Conservation (phyloP, 2,329 filamentous ascomycete species). For the Aspergillus sclerotialis region DNA sequence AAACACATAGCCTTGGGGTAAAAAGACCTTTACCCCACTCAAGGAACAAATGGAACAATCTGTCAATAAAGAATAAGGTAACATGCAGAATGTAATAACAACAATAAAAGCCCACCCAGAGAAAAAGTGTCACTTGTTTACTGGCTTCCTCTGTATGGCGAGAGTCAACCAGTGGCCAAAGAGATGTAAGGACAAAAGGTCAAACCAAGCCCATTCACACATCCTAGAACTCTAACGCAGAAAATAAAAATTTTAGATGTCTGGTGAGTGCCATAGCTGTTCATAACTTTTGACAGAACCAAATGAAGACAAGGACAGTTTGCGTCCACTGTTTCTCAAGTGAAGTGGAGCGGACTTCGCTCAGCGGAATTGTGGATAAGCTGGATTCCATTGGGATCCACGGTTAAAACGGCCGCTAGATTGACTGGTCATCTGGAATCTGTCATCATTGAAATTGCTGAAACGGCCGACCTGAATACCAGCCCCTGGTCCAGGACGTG, state of each 20-base stretch:
- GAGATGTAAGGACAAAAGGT: neutral
- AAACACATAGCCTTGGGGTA: slow-evolving; percentile 9
- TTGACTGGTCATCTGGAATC: slow-evolving; percentile 32
- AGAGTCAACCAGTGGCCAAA: neutral
- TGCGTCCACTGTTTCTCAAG: neutral
- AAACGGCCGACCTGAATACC: slow-evolving; percentile 58
- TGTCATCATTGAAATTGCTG: slow-evolving; percentile 45
- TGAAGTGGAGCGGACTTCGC: neutral
- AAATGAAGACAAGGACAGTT: neutral
- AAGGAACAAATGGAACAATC: neutral
- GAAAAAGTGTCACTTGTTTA: neutral
- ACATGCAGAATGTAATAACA: slow-evolving; percentile 1
- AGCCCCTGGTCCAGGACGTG: slow-evolving; percentile 77
- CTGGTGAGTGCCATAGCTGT: neutral
- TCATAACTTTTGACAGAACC: neutral
- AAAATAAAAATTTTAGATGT: neutral
- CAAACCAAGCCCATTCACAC: neutral
- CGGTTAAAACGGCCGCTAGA: slow-evolving; percentile 29
- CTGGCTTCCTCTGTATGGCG: neutral
- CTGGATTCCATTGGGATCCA: slow-evolving; percentile 30
- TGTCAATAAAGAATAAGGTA: slow-evolving; percentile 1
- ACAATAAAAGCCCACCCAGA: slow-evolving; percentile 1
- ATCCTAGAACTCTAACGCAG: neutral
- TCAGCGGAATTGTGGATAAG: slow-evolving; percentile 32
- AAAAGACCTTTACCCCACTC: slow-evolving; percentile 3